phyloP scores from a whole-genome alignment of 2,329 filamentous ascomycete species.

The Fusarium nelsonii region DNA sequence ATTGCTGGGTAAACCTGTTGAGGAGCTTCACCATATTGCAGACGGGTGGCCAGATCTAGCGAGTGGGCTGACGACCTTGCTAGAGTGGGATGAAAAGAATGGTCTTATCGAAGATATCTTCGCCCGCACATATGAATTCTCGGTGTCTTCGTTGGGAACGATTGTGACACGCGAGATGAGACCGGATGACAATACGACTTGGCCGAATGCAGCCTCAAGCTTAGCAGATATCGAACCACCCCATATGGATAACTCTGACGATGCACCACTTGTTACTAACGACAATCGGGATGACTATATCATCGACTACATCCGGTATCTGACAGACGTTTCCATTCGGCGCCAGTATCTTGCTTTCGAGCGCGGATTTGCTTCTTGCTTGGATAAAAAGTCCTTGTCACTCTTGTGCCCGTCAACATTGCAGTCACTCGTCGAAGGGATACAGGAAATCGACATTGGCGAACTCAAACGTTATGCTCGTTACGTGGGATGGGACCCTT shows the following conservation, averaged over 20 bases:
- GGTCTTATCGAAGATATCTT: constrained; percentile 86
- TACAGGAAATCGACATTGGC: constrained; percentile 80
- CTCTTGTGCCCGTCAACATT: constrained; percentile 79
- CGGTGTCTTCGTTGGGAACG: constrained; percentile 69
- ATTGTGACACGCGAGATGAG: constrained; percentile 70
- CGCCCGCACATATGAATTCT: constrained; percentile 88
- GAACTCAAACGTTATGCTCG: constrained; percentile 78
- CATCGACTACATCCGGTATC: constrained; percentile 84
- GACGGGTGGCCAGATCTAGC: constrained; percentile 90
- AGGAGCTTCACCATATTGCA: constrained; percentile 78
- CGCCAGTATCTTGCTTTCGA: constrained; percentile 86
- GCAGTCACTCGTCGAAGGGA: constrained; percentile 84
- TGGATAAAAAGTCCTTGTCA: constrained; percentile 76
- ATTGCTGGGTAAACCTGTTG: constrained; percentile 76
- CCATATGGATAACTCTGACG: constrained; percentile 55
- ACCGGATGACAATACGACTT: constrained; percentile 52
- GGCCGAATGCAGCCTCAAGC: constrained; percentile 65
- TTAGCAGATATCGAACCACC: constrained; percentile 42
- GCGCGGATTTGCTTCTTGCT: constrained; percentile 81
- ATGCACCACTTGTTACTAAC: constrained; percentile 82
- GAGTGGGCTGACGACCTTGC: constrained; percentile 77
- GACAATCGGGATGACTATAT: constrained; percentile 83
- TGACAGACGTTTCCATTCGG: constrained; percentile 81
- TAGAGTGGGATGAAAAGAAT: constrained; percentile 80
- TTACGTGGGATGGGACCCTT: constrained; percentile 84